Evolutionary conservation across 2,329 filamentous ascomycete species (phyloP), one percentile per base, ranked within the genome.

Genomic region (Dothiorella sarmentorum): DNA sequence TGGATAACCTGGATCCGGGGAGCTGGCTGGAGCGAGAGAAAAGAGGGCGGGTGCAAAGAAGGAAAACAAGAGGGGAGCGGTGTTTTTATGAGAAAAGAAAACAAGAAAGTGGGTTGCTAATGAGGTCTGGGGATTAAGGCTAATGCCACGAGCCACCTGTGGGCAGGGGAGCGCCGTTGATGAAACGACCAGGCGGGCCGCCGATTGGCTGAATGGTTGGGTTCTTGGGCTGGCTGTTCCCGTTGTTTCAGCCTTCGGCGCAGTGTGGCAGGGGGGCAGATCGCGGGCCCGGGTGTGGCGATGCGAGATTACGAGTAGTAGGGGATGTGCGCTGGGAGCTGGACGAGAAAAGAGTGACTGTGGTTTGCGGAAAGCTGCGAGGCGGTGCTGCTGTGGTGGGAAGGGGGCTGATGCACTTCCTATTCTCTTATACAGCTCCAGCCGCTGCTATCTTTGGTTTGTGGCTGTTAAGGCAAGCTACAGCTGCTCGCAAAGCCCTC

Each of bases 61-160:
- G 35, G 29, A 11, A 53, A 37, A 37, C n/a, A 33, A 53, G 49
- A 22, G 35, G 29, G 5, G 29, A 18, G 29, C 29, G 20, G 17
- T 49, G 24, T 49, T 49, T 49, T 31, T 51, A 37, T 31, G 17
- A 26, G 38, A 45, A 43, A 58, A 29, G 35, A 18, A 44, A 40
- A 15, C 15, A n/a, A 20, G 33, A 31, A 20, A 55, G 38, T 43
- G 38, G 40, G 38, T 26, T 15, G 17, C 15, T 43, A 45, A 56
- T 56, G 42, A 53, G 49, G 49, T 53, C 49, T 40, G 49, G 49
- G 49, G 49, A 53, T 53, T 53, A 53, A 53, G 49, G 49, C 49
- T 53, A 35, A 53, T 40, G 49, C 49, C 49, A 27, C 35, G 47
- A 31, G 20, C 47, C 47, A 43, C 26, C 18, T 17, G 27, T 11